A percentile compares a stretch with the other conserved stretches of the same genome.
phyloP scores from a whole-genome alignment of 2,329 filamentous ascomycete genomes.

The Coccinonectria pachysandricola region DNA sequence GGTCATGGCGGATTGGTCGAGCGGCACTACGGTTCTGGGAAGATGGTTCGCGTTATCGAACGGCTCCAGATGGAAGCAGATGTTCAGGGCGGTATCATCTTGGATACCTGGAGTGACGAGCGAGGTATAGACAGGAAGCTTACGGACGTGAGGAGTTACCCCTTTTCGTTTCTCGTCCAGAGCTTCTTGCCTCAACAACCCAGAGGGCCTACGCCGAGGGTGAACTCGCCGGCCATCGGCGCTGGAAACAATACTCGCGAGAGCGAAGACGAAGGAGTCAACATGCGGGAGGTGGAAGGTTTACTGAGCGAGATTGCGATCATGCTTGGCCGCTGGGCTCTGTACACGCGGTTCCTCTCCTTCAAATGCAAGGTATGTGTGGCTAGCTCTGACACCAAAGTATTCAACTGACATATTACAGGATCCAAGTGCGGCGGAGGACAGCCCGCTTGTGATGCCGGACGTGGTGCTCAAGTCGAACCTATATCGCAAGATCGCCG shows the following conservation, averaged over 20 bases:
- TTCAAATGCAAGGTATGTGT: conserved; percentile 68
- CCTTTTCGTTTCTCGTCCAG: conserved; percentile 92
- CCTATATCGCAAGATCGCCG: conserved; percentile 66
- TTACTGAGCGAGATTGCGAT: conserved; percentile 78
- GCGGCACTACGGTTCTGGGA: conserved; percentile 82
- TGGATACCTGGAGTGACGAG: conserved; percentile 94
- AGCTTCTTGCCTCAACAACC: conserved; percentile 74
- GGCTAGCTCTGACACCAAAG: not conserved
- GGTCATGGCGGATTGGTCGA: conserved; percentile 85
- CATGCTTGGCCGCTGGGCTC: conserved; percentile 88
- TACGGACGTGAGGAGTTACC: conserved; percentile 94
- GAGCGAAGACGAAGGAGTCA: conserved; percentile 84
- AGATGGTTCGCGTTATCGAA: conserved; percentile 92
- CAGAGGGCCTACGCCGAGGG: conserved; percentile 51
- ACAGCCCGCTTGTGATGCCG: conserved; percentile 54
- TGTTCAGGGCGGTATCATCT: conserved; percentile 87
- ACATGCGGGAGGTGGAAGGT: conserved; percentile 92
- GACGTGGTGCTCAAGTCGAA: conserved; percentile 69
- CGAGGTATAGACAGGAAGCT: conserved; percentile 72
- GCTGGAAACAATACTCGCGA: conserved; percentile 41
- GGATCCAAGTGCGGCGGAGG: conserved; percentile 40
- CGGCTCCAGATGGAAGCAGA: conserved; percentile 89
- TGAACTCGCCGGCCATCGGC: conserved; percentile 64
- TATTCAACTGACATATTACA: conserved; percentile 22
- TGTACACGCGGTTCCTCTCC: conserved; percentile 83